Evolutionary conservation across 345 rosid genomes (phyloP), one percentile per base, ranked within the genome.

Genomic region (Psidium friedrichsthalianum): DNA sequence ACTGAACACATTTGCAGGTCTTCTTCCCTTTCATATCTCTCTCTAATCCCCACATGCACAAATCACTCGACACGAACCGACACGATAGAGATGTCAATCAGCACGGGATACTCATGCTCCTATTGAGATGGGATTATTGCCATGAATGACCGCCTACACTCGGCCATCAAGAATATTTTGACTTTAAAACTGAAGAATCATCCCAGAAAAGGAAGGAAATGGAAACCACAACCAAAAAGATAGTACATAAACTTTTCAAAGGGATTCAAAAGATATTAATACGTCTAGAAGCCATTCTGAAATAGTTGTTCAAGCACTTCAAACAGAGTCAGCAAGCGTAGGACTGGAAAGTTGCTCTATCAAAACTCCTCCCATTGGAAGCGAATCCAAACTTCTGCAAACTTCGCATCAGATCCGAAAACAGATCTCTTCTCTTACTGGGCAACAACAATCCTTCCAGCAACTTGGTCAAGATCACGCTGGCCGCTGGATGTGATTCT

Each of bases 391-490:
- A 36, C 47, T 69, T 16, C 78, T 40, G 47, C 24, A 69, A 69
- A 69, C 78, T 69, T 69, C 2, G 47, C 78, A 69, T 69, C 78
- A 22, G 6, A 69, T 32, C 78, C 2, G 78, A 32, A 64, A 64
- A 64, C 78, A 64, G 78, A 69, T 69, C 78, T 64, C 44, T 3
- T 64, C 83, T 84, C 49, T 84, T 81, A 89, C 51, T 47, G 87
- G 15, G 90, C 86, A 16, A 89, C 89, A 11, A 84, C 92, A 86
- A 89, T 88, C 86, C 91, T 86, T 44, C 94, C 94, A 57, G 94
- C 93, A 56, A 92, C 94, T 87, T 92, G 93, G 27, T 92, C 94
- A 1, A 92, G 92, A 86, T 92, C 94, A 85, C 94, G 86, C 86
- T 86, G 91, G 74, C 94, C 93, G 18, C 85, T 91, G 54, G 94